Base-by-base conservation (phyloP, 805 yeast genomes). In the Hanseniaspora lachancei region DNA sequence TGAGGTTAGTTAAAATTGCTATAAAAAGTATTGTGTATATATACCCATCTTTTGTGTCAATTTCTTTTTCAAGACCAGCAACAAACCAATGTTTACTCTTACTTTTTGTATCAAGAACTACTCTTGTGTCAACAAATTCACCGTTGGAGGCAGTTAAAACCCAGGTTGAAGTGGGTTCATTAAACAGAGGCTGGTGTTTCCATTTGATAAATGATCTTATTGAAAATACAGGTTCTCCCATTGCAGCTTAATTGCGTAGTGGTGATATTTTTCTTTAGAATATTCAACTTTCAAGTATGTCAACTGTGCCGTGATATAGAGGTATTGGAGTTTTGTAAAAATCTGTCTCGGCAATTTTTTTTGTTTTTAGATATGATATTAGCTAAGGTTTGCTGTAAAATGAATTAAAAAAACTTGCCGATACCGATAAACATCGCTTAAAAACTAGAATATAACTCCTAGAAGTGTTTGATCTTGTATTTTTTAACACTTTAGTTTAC, bases 151-250 rank as follows among this genome's bases (percentile, higher is more conserved):
- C 70, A 1, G 76, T 70, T 12, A 76, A 58, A 5, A 78, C 82
- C 65, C 78, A 61, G 0, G 84, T 80, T 36, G 64, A 61, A 10
- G 84, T 73, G 16, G 63, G 64, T 58, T 80, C 85, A 2, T 62
- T 60, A 2, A 75, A 68, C 5, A 58, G 61, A 1, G 63, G 39
- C 8, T 59, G 67, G 0, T 75, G 72, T 15, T 69, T 70, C 84
- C 84, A 79, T 63, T 74, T 76, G 34, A 79, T 71, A 21, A 76
- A 72, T 2, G 74, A 61, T 63, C 84, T 67, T 5, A 74, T 72
- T 1, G 82, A 75, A 24, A 78, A 57, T 21, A 51, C 40, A 13
- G 59, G 39, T n/a, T 44, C 50, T 18, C 36, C 23, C 50, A 55
- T 48, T 13, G 15, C 32, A 20, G 7, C 13, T 6, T 24, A 5